phyloP scores from a whole-genome alignment of 2,329 filamentous ascomycete genomes.

The Trichophaea hybrida region DNA sequence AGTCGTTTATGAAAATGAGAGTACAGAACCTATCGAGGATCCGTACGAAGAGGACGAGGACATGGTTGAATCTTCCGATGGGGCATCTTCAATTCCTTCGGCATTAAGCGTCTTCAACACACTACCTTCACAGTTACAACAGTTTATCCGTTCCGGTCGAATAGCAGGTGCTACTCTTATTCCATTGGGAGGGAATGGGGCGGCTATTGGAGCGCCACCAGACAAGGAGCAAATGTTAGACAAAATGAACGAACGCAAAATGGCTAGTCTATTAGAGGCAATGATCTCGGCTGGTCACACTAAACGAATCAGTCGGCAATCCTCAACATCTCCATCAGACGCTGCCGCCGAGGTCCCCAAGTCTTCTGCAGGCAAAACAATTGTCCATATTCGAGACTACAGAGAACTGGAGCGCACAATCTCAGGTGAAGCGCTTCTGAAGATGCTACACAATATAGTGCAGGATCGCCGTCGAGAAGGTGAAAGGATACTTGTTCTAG shows the following conservation, averaged over 20 bases:
- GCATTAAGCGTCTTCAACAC: not conserved
- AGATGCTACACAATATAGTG: conserved; percentile 54
- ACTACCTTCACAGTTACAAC: not conserved
- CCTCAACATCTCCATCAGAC: conserved; percentile 6
- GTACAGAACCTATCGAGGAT: conserved; percentile 38
- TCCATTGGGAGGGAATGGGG: conserved; percentile 6
- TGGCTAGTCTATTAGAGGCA: conserved; percentile 43
- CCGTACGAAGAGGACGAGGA: conserved; percentile 34
- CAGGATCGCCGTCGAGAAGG: conserved; percentile 58
- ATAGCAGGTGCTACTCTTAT: conserved; percentile 11
- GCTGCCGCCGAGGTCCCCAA: conserved; percentile 7
- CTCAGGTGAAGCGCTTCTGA: conserved; percentile 55
- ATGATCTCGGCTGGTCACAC: conserved; percentile 39
- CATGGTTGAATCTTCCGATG: not conserved
- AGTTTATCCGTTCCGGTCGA: conserved; percentile 9
- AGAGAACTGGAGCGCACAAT: conserved; percentile 57
- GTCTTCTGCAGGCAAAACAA: conserved; percentile 28
- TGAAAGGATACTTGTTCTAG: conserved; percentile 59
- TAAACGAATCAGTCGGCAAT: conserved; percentile 28
- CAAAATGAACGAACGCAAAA: conserved; percentile 49
- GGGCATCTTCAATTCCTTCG: not conserved
- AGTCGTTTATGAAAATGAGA: conserved; percentile 31
- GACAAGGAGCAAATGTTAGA: conserved; percentile 27
- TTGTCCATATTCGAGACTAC: conserved; percentile 70
- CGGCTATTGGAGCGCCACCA: not conserved